These are phyloP conservation scores for Leptographium flavum DNA, from an alignment of 2,329 filamentous ascomycete genomes.

Conservation along the genomic window DNA sequence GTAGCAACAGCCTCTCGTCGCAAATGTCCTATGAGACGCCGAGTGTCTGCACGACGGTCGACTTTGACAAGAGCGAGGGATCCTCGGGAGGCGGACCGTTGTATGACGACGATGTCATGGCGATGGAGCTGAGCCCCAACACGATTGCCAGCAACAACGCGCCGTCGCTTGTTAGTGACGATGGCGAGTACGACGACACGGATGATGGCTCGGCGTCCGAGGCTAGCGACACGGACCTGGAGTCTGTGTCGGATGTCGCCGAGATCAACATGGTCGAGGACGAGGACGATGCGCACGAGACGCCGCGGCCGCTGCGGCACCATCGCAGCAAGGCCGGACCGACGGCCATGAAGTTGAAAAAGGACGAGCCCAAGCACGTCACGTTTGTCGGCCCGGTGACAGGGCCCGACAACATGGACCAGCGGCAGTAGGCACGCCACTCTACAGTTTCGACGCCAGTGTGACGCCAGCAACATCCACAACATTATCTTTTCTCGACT, in stretches of 20 bases:
- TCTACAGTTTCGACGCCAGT: no score
- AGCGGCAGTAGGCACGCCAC: slow-evolving; percentile 11
- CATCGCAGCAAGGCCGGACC: slow-evolving; percentile 22
- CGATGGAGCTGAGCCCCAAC: slow-evolving; percentile 52
- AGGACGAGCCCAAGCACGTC: slow-evolving; percentile 40
- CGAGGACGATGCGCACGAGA: slow-evolving; percentile 18
- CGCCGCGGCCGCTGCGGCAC: slow-evolving; percentile 27
- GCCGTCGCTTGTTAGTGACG: slow-evolving; percentile 66
- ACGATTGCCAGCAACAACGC: slow-evolving; percentile 61
- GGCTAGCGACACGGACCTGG: slow-evolving; percentile 42
- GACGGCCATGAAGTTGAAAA: slow-evolving; percentile 33
- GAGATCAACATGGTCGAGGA: slow-evolving; percentile 49
- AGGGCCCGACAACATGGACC: slow-evolving; percentile 21
- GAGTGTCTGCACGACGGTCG: slow-evolving; percentile 19
- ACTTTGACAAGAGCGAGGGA: slow-evolving; percentile 4
- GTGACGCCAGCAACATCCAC: not conserved
- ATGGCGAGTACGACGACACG: slow-evolving; percentile 63
- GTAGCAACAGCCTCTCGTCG: slow-evolving; percentile 38
- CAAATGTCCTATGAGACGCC: slow-evolving; percentile 26
- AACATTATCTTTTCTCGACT: not conserved
- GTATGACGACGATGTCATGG: slow-evolving; percentile 32
- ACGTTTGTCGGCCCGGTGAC: slow-evolving; percentile 39
- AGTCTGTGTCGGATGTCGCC: slow-evolving; percentile 43
- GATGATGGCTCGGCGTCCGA: slow-evolving; percentile 50
- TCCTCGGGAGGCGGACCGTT: slow-evolving; percentile 19